phyloP scores from a whole-genome alignment of 768 basidiomycete species.

The Boletus sensibilis region DNA sequence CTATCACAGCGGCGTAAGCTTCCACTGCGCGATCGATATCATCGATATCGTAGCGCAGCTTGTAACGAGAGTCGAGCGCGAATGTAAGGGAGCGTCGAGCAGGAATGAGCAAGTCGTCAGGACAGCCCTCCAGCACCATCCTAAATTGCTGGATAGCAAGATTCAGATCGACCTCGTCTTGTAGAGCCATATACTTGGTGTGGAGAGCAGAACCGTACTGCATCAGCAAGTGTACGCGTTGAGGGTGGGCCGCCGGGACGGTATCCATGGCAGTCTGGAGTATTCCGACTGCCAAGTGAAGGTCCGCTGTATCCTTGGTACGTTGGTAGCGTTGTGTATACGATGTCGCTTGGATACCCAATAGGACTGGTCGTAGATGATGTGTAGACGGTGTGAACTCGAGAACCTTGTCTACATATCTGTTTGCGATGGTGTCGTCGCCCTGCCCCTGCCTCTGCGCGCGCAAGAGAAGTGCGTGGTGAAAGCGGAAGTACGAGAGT shows the following conservation, averaged over 20 bases:
- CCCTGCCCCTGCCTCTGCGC: neutral
- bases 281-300: conserved; percentile 11
- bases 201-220: conserved; percentile 22
- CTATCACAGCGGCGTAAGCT: conserved; percentile 10
- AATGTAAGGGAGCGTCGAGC: conserved; percentile 6
- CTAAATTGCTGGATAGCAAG: conserved; percentile 16
- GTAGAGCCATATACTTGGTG: conserved; percentile 9
- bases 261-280: conserved; percentile 4
- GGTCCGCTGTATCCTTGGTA: conserved; percentile 13
- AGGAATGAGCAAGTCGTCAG: conserved; percentile 1
- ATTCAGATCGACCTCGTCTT: conserved; percentile 19
- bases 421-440: neutral
- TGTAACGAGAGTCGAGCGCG: conserved; percentile 13
- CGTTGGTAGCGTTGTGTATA: conserved; percentile 10
- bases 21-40: conserved; percentile 13
- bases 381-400: conserved; percentile 5
- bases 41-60: conserved; percentile 10
- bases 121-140: conserved; percentile 2
- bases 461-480: neutral
- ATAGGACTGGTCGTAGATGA: conserved; percentile 7
- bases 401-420: conserved; percentile 12
- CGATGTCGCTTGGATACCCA: conserved; percentile 11
- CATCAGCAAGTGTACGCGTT: conserved; percentile 9
- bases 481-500: conserved; percentile 13
- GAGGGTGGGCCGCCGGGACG: conserved; percentile 8